A percentile compares a stretch with the other conserved stretches of the same genome.
phyloP scores from a whole-genome alignment of 2,329 filamentous ascomycete genomes.

The Trichoderma pleuroti region DNA sequence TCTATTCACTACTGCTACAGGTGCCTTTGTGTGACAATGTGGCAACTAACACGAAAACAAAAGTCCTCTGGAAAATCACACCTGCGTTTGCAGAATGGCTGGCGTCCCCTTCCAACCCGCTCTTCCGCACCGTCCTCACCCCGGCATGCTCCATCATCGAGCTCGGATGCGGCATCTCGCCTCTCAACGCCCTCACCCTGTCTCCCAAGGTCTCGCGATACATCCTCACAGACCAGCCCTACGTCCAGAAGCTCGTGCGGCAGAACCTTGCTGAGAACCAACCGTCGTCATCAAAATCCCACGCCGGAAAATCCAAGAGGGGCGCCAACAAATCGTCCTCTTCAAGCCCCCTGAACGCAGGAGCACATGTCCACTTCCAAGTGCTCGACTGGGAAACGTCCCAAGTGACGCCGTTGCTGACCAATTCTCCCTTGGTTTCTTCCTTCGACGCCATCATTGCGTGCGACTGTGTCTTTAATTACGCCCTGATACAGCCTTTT shows the following conservation, averaged over 20 bases:
- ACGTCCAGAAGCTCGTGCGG: constrained; percentile 73
- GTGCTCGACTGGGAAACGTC: constrained; percentile 81
- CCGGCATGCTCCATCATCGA: constrained; percentile 65
- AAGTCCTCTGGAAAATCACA: constrained; percentile 91
- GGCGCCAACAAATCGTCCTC: background rate
- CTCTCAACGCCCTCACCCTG: constrained; percentile 69
- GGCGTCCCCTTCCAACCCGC: constrained; percentile 55
- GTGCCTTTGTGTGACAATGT: background rate
- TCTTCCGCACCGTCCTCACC: constrained; percentile 45
- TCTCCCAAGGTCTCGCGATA: constrained; percentile 60
- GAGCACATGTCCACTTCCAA: constrained; percentile 47
- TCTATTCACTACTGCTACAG: too few species aligned
- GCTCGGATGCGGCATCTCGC: constrained; percentile 84
- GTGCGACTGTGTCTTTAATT: constrained; percentile 95
- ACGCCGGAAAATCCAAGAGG: background rate
- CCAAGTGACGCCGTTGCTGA: constrained; percentile 45
- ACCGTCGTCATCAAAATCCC: background rate
- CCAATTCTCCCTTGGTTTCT: constrained; percentile 31
- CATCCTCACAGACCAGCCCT: constrained; percentile 82
- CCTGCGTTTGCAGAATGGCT: constrained; percentile 82
- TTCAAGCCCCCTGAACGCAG: constrained; percentile 10
- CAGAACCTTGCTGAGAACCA: constrained; percentile 69
- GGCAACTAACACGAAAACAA: background rate
- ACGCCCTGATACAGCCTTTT: constrained; percentile 75
- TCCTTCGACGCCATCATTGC: constrained; percentile 74